Evolutionary conservation across 495 filamentous ascomycete genomes (phyloP), one percentile per base, ranked within the genome.

Genomic region (Ramalina peruviana): DNA sequence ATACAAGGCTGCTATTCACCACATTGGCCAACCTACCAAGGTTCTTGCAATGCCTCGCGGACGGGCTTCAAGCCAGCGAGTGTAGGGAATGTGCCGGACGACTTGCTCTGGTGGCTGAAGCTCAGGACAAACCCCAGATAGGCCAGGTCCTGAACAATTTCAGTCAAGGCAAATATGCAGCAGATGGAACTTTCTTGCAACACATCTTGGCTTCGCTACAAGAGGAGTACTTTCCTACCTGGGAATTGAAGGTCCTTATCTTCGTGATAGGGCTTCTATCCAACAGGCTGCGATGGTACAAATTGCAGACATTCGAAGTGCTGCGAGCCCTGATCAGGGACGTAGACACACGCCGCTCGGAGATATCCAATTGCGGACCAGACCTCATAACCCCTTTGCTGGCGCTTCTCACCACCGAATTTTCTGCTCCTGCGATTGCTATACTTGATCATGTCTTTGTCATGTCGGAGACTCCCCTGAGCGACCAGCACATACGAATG

Each of bases 381-480:
- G 93, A 99, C 67, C 70, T 99, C 43, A 95, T 97, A 40, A 94
- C 92, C 3, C 92, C 92, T 1, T 73, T 99, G 5, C 71, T 99
- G 46, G 79, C 90, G 39, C 75, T 99, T 38, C 66, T 99, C 20
- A 88, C 95, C 60, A 95, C 92, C 0, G 86, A 94, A 49, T 88
- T 88, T 55, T 95, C 88, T 62, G 84, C 87, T 54, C 85, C 92
- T 60, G 90, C 92, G 16, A 65, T 99, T 13, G 80, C 86, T 46
- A 88, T 97, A 12, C 69, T 99, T 47, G 92, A 97, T 62, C 82
- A 93, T 49, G 89, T 96, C 60, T 87, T 96, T 76, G 85, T 81
- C 26, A 89, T 99, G 70, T 85, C 88, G 0, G 86, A 86, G 0
- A 94, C 88, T 17, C 81, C 88, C 2, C 86, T 94, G 78, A 90